Percentiles rank a stretch among this genome's conserved stretches.
Evolutionary conservation across 2,329 filamentous ascomycete genomes (phyloP).

Genomic region (Neocucurbitaria cava): DNA sequence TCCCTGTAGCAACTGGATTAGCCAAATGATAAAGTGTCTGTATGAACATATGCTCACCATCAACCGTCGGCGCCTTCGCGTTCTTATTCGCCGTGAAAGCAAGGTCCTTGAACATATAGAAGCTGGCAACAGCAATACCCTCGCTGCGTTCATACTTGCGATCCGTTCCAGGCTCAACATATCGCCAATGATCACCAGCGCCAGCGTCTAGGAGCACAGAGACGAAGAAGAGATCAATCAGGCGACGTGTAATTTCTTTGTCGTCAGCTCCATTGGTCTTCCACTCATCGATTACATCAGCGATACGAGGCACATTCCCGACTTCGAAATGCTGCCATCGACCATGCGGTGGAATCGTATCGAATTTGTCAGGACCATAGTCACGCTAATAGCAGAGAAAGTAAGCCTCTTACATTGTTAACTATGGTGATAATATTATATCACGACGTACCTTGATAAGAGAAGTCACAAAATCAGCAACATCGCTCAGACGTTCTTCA

Average conservation of each 20-base stretch:
- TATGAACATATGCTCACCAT: constrained; percentile 69
- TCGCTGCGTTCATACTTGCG: constrained; percentile 82
- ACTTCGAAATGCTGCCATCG: constrained; percentile 83
- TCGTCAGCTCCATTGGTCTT: constrained; percentile 61
- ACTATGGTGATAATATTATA: background rate
- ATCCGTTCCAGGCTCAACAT: constrained; percentile 85
- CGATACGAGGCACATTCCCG: constrained; percentile 73
- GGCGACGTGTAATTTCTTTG: constrained; percentile 73
- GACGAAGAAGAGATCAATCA: constrained; percentile 79
- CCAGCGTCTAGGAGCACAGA: constrained; percentile 86
- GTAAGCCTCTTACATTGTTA: background rate
- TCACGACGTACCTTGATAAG: constrained; percentile 78
- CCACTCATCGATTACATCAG: constrained; percentile 72
- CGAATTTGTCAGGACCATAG: constrained; percentile 65
- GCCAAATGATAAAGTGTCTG: background rate
- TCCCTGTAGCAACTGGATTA: constrained; percentile 16
- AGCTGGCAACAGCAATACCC: constrained; percentile 76
- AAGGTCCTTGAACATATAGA: constrained; percentile 89
- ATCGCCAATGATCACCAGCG: constrained; percentile 86
- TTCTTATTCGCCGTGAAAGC: constrained; percentile 79
- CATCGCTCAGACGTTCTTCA: constrained; percentile 77
- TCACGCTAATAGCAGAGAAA: constrained; percentile 61
- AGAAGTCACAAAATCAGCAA: constrained; percentile 80
- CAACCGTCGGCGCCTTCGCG: constrained; percentile 71
- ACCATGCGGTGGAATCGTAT: constrained; percentile 71